phyloP scores from a whole-genome alignment of 345 rosid species.

The Viola odorata region DNA sequence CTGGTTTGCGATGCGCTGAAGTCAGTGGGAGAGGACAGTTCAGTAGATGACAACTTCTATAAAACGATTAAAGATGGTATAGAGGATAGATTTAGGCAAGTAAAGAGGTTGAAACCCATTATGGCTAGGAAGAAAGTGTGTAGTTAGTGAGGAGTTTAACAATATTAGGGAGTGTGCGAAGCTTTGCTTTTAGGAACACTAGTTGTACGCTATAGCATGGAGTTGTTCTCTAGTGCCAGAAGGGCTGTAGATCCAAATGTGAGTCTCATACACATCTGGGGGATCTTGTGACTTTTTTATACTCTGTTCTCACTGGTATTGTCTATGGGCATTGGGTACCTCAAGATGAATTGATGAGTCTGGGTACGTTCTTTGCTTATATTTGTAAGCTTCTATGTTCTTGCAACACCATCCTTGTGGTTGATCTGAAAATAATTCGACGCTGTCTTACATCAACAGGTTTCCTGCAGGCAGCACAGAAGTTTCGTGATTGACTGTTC shows the following conservation, averaged over 20 bases:
- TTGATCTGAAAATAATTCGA: too few relatives aligned
- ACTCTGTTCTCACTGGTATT: not conserved
- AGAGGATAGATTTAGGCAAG: constrained; percentile 42
- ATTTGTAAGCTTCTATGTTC: too few relatives aligned
- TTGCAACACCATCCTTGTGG: too few relatives aligned
- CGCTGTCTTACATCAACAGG: too few relatives aligned
- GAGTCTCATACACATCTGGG: not conserved
- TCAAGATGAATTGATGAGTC: not conserved
- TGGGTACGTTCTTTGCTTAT: too few relatives aligned
- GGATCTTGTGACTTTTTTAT: not conserved
- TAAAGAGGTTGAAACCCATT: constrained; percentile 57
- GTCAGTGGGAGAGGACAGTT: constrained; percentile 27
- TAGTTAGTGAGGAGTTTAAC: not conserved
- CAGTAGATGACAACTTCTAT: constrained; percentile 38
- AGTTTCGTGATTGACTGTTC: too few relatives aligned
- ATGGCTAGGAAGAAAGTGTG: constrained; percentile 22
- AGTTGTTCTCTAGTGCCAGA: not conserved
- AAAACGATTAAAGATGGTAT: constrained; percentile 46
- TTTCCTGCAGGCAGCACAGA: too few relatives aligned
- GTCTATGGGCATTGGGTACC: not conserved
- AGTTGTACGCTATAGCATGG: not conserved
- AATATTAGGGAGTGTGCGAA: too few relatives aligned
- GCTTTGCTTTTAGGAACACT: too few relatives aligned
- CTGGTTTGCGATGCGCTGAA: constrained; percentile 51
- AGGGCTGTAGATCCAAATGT: too few relatives aligned